A percentile compares a stretch with the other conserved stretches of the same genome.
phyloP scores from a whole-genome alignment of 2,329 filamentous ascomycete genomes.

The Hortaea sp. region DNA sequence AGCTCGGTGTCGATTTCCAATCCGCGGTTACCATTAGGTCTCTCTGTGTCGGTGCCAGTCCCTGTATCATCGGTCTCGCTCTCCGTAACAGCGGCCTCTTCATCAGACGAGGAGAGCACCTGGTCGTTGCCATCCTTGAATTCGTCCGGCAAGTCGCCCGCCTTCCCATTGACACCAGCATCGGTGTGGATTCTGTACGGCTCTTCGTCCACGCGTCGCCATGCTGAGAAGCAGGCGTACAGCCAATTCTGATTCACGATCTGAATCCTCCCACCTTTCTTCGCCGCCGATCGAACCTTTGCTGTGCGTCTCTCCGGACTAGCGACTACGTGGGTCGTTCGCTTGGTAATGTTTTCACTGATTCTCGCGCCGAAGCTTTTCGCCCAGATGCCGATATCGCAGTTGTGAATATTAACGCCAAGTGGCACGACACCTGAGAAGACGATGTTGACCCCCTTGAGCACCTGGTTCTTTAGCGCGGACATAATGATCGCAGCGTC shows the following conservation, averaged over 20 bases:
- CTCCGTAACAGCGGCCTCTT: slow-evolving; percentile 32
- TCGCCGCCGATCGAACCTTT: slow-evolving; percentile 80
- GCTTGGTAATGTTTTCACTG: slow-evolving; percentile 44
- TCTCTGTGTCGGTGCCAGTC: background rate
- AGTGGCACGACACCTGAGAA: slow-evolving; percentile 85
- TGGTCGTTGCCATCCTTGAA: slow-evolving; percentile 20
- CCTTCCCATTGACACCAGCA: slow-evolving; percentile 42
- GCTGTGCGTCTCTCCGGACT: slow-evolving; percentile 65
- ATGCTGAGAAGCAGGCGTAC: slow-evolving; percentile 70
- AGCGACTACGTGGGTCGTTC: slow-evolving; percentile 61
- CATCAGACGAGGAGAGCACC: slow-evolving; percentile 36
- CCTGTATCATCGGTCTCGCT: slow-evolving; percentile 21
- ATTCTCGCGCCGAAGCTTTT: slow-evolving; percentile 73
- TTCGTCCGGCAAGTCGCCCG: slow-evolving; percentile 17
- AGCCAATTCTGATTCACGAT: slow-evolving; percentile 93
- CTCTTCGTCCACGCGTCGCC: slow-evolving; percentile 68
- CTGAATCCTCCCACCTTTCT: slow-evolving; percentile 62
- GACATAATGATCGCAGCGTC: slow-evolving; percentile 82
- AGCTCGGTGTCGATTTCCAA: slow-evolving; percentile 16
- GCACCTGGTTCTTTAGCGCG: slow-evolving; percentile 63
- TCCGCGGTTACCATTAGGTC: slow-evolving; percentile 1
- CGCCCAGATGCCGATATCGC: slow-evolving; percentile 81
- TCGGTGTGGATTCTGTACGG: slow-evolving; percentile 72
- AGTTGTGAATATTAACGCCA: slow-evolving; percentile 58
- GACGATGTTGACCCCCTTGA: slow-evolving; percentile 68